phyloP scores from a whole-genome alignment of 345 rosid genomes.

The Ceriops zippeliana region DNA sequence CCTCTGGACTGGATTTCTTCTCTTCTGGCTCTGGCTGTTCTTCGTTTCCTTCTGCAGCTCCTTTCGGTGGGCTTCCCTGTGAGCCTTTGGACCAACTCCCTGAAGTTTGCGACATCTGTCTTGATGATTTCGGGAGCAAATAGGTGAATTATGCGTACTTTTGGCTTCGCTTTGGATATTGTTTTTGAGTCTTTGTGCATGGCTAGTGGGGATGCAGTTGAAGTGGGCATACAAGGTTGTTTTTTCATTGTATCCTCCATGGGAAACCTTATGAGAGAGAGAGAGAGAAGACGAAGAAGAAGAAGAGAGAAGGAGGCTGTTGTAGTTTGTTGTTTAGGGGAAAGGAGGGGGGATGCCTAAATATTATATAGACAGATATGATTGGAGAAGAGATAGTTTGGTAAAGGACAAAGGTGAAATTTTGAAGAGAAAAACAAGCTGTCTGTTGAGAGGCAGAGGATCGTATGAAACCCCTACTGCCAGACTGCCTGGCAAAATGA shows the following conservation, averaged over 20 bases:
- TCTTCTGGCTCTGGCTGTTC: constrained; percentile 6
- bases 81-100: constrained; percentile 44
- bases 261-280: background rate
- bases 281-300: constrained; percentile 19
- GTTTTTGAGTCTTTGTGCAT: constrained; percentile 28
- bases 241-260: constrained; percentile 45
- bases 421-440: constrained; percentile 24
- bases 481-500: constrained; percentile 26
- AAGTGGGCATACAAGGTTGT: constrained; percentile 8
- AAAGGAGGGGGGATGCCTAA: background rate
- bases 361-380: constrained; percentile 3
- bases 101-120: constrained; percentile 42
- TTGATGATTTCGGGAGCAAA: constrained; percentile 48
- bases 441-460: constrained; percentile 16
- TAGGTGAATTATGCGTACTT: constrained; percentile 43
- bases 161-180: constrained; percentile 31
- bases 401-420: constrained; percentile 9
- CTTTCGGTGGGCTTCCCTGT: constrained; percentile 34
- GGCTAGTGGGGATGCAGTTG: constrained; percentile 21
- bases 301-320: constrained; percentile 23
- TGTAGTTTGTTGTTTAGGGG: constrained; percentile 35
- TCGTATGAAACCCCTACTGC: background rate
- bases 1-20: background rate
- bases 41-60: constrained; percentile 6
- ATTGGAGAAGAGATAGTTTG: background rate